Evolutionary conservation across 768 basidiomycete genomes (phyloP).

Genomic region (Russula virescens): DNA sequence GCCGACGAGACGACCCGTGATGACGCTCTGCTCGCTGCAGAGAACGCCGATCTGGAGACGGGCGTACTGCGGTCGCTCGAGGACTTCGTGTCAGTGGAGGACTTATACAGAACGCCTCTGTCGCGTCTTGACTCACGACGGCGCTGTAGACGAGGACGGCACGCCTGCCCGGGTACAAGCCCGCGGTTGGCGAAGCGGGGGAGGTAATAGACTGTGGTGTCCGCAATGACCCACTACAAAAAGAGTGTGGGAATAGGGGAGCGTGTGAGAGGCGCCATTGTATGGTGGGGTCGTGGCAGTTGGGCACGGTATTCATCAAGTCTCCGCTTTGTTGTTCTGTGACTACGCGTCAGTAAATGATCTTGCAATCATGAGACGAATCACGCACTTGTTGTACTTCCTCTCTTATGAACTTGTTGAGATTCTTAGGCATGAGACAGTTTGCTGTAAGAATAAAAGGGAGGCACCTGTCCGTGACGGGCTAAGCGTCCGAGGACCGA

Average conservation of each 20-base stretch:
- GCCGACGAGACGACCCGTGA: slow-evolving; percentile 49
- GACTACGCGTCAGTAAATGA: neutral
- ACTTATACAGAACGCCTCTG: slow-evolving; percentile 80
- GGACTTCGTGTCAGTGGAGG: slow-evolving; percentile 78
- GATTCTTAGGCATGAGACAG: slow-evolving; percentile 17
- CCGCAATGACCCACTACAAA: slow-evolving; percentile 71
- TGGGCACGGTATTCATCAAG: too few relatives aligned
- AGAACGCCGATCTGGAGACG: slow-evolving; percentile 67
- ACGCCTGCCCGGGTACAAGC: slow-evolving; percentile 86
- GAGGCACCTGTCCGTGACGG: too few relatives aligned
- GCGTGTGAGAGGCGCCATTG: too few relatives aligned
- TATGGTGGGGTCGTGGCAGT: too few relatives aligned
- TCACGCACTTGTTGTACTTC: slow-evolving; percentile 33
- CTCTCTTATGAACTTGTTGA: slow-evolving; percentile 41
- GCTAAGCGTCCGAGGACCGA: too few relatives aligned
- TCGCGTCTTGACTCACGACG: slow-evolving; percentile 71
- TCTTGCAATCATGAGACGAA: too few relatives aligned
- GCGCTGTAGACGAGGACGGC: slow-evolving; percentile 55
- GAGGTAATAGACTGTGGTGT: slow-evolving; percentile 77
- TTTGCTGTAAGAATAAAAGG: neutral
- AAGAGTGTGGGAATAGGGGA: neutral
- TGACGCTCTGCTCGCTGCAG: slow-evolving; percentile 49
- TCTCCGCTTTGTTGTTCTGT: too few relatives aligned
- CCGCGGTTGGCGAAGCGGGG: slow-evolving; percentile 69
- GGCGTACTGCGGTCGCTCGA: slow-evolving; percentile 64